Evolutionary conservation across 805 yeast species (phyloP).

Genomic region (Wickerhamiella galacta): DNA sequence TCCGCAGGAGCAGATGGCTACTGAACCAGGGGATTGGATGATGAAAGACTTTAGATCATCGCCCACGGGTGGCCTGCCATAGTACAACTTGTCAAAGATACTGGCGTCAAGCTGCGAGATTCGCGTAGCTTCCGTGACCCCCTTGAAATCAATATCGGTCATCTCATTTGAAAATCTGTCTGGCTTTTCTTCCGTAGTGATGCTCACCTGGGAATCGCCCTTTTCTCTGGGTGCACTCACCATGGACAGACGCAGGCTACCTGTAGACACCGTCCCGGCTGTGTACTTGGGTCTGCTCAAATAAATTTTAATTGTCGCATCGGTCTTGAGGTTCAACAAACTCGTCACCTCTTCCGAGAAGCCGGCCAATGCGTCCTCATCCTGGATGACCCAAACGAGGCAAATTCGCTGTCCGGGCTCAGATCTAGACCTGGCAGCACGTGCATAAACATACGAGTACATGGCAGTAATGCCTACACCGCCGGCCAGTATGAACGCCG

Average conservation of each 20-base stretch:
- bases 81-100: conserved; percentile 7
- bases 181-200: neutral
- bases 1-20: conserved; percentile 43
- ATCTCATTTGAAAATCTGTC: neutral
- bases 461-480: conserved; percentile 51
- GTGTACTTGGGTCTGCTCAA: conserved; percentile 3
- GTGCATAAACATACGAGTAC: conserved; percentile 30
- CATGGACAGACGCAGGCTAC: too few relatives aligned
- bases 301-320: conserved; percentile 10
- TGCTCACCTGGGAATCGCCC: neutral
- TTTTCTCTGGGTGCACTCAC: neutral
- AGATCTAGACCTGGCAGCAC: conserved; percentile 5
- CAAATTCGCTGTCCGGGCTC: conserved; percentile 9
- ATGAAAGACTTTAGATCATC: conserved; percentile 11
- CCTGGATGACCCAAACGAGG: conserved; percentile 18
- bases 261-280: too few relatives aligned
- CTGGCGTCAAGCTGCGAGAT: too few relatives aligned
- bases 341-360: conserved; percentile 32
- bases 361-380: conserved; percentile 30
- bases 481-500: conserved; percentile 39
- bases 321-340: conserved; percentile 19
- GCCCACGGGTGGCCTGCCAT: conserved; percentile 14
- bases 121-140: too few relatives aligned
- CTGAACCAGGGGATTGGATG: conserved; percentile 21
- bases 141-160: too few relatives aligned